Evolutionary conservation across 345 rosid genomes (phyloP), one percentile per base, ranked within the genome.

Genomic region (Capsella bursapastoris): DNA sequence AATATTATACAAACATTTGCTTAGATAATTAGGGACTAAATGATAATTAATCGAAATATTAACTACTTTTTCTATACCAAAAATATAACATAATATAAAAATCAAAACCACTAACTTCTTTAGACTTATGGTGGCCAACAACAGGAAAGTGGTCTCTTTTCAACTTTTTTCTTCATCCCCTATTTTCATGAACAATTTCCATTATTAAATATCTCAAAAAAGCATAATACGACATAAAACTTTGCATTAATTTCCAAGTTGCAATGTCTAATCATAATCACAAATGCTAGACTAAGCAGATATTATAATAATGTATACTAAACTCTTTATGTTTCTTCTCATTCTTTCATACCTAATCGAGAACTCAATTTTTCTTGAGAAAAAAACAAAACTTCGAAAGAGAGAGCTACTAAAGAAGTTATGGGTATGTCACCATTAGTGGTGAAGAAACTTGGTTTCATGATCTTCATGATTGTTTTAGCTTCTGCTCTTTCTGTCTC

Each of bases 61-160:
- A 22, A 22, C 25, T 22, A 22, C 25, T 22, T 22, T 22, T 22
- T 22, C 25, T 22, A 22, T 22, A 22, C 25, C 25, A 22, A 22
- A 22, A 22, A 22, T 18, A 22, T 22, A 22, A 22, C 25, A 22
- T 22, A 22, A 22, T 22, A 18, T 55, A 77, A 56, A 73, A 82
- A 70, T 65, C 53, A 64, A 76, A 60, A 66, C 85, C 81, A 83
- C 88, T 83, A 83, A 84, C 86, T 73, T 76, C 73, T 40, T 75
- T 77, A 82, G 88, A 83, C 86, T 82, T 82, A 81, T 81, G 80
- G 87, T 86, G 77, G 49, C 85, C 83, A 82, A 85, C 90, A 83
- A 84, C 32, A 76, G 81, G 77, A 86, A 85, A 82, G 89, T 82
- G 84, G 87, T 74, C 78, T 83, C 61, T 77, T 82, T 67, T 76